phyloP scores from a whole-genome alignment of 2,329 filamentous ascomycete genomes.

The Leptosphaerulina australis region DNA sequence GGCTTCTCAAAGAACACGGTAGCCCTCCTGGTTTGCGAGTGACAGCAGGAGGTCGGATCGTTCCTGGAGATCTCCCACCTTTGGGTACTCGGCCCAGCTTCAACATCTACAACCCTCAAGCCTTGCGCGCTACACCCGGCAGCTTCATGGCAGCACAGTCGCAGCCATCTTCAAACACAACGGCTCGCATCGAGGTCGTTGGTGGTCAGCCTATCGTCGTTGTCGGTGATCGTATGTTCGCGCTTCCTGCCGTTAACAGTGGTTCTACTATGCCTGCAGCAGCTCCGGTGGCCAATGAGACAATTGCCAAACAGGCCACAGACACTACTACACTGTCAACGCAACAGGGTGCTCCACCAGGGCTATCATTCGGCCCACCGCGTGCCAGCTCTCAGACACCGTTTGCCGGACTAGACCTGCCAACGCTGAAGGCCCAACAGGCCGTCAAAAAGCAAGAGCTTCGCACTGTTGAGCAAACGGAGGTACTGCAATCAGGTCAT shows the following conservation, averaged over 20 bases:
- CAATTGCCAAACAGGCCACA: constrained; percentile 20
- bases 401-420: constrained; percentile 32
- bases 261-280: constrained; percentile 18
- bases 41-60: constrained; percentile 59
- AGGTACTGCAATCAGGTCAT: constrained; percentile 42
- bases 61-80: constrained; percentile 54
- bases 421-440: constrained; percentile 37
- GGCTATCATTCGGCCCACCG: constrained; percentile 18
- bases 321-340: constrained; percentile 19
- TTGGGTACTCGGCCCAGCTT: constrained; percentile 41
- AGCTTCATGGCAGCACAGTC: constrained; percentile 35
- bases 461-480: constrained; percentile 44
- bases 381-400: constrained; percentile 31
- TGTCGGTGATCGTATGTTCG: constrained; percentile 41
- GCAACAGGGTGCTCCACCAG: constrained; percentile 22
- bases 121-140: constrained; percentile 28
- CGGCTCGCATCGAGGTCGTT: constrained; percentile 38
- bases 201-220: constrained; percentile 42
- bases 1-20: constrained; percentile 58
- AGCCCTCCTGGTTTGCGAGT: constrained; percentile 58
- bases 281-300: constrained; percentile 20
- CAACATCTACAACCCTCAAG: constrained; percentile 36
- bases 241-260: constrained; percentile 37
- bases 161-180: constrained; percentile 27
- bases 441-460: constrained; percentile 43